These are phyloP conservation scores for Protomyces gravidus DNA, from an alignment of 1,139 yeast species.

Conservation along the genomic window DNA sequence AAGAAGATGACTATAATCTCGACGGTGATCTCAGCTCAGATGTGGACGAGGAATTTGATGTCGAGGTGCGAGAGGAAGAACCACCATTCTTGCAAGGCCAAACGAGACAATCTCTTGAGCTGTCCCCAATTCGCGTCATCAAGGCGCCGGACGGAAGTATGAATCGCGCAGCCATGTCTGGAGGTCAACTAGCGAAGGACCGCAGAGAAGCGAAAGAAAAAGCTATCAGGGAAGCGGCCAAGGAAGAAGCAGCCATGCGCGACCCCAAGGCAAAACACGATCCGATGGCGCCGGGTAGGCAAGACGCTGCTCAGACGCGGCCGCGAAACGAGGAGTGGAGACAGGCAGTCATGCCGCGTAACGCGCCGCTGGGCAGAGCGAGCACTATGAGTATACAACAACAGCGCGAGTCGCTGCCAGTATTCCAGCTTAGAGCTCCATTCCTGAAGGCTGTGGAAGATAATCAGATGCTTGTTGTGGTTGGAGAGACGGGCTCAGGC, in stretches of 20 bases:
- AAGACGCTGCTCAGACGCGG: constrained; percentile 2
- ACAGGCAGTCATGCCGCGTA: constrained; percentile 42
- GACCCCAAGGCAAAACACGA: constrained; percentile 35
- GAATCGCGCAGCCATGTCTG: constrained; percentile 68
- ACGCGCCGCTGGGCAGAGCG: constrained; percentile 53
- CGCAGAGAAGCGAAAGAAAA: constrained; percentile 55
- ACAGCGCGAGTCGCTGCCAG: constrained; percentile 66
- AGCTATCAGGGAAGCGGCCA: constrained; percentile 50
- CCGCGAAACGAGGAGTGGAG: constrained; percentile 49
- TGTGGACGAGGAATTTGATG: constrained; percentile 59
- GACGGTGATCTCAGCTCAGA: constrained; percentile 42
- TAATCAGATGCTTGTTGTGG: constrained; percentile 53
- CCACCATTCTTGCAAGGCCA: constrained; percentile 71
- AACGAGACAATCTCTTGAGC: constrained; percentile 45
- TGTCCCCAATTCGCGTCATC: constrained; percentile 55
- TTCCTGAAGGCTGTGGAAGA: constrained; percentile 64
- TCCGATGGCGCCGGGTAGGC: constrained; percentile 34
- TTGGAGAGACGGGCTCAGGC: constrained; percentile 97
- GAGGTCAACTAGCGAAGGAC: constrained; percentile 65
- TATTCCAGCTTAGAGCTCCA: constrained; percentile 59
- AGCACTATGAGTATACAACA: constrained; percentile 52
- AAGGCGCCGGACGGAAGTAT: constrained; percentile 77
- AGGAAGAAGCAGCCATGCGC: constrained; percentile 38
- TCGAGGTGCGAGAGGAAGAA: constrained; percentile 64
- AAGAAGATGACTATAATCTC: constrained; percentile 50